Evolutionary conservation across 805 yeast species (phyloP), one percentile per base, ranked within the genome.

Genomic region (Lipomyces sp.): DNA sequence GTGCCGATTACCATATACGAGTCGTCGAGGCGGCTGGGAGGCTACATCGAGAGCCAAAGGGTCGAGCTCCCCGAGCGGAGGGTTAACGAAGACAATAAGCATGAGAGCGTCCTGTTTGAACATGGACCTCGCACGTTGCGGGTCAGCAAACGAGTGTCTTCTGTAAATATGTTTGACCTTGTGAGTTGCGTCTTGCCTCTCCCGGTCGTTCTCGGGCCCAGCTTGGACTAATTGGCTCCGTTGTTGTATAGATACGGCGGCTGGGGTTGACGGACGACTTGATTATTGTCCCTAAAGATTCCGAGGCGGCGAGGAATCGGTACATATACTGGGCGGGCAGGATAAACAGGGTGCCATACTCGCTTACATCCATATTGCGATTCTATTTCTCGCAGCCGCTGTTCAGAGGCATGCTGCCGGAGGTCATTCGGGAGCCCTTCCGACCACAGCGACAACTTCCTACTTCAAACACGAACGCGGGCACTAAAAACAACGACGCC

Each of bases 71-170:
- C 54, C 23, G 28, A 35, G 14, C 8, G 22, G 24, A n/a, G 29
- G 19, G 13, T 3, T 13, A 18, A 39, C 31, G 38, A 33, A 7
- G 42, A 21, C 10, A 21, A 61, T 55, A 55, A 35, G 63, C 49
- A 11, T 40, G 59, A 61, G 5, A 57, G 59, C 1, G 65, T 76
- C 0, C 52, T 74, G 2, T 66, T 87, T 28, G 98, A 93, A 61
- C 84, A 83, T 55, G 98, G 98, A 0, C 98, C 98, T 0, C 71
- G 98, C 43, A 93, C 98, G 0, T 70, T 93, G 39, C 71, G 96
- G 53, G 95, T 96, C 0, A 43, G 45, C 34, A 50, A 46, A 21
- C 48, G 53, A 14, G 53, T 49, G 35, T 48, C 56, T 32, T 48
- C 89, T 0, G 69, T 84, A 28, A 61, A 86, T 23, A 77, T 86